A percentile compares a stretch with the other conserved stretches of the same genome.
Evolutionary conservation across 345 rosid species (phyloP).

Genomic region (Heritiera fomes): DNA sequence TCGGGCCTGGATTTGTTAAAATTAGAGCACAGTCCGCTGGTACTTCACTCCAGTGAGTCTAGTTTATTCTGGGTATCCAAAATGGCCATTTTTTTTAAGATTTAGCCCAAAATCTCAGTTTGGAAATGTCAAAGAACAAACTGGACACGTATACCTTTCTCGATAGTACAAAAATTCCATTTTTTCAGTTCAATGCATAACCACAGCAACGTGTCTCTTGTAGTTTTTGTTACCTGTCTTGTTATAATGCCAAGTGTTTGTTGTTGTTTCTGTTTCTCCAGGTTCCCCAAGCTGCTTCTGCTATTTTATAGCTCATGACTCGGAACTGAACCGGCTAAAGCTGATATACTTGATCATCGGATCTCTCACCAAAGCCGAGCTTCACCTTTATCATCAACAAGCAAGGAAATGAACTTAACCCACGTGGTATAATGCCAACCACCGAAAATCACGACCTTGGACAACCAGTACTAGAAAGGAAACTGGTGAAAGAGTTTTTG

Average conservation of each 20-base stretch:
- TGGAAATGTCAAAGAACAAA: background rate
- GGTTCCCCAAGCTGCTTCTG: background rate
- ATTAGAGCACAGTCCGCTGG: background rate
- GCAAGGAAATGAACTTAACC: background rate
- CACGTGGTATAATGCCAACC: background rate
- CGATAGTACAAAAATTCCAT: background rate
- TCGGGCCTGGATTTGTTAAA: background rate
- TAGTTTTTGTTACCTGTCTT: background rate
- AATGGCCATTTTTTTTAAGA: background rate
- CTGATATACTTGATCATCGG: background rate
- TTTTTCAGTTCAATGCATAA: background rate
- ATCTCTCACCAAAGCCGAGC: background rate
- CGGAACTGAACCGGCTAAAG: background rate
- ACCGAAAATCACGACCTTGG: slow-evolving; percentile 3
- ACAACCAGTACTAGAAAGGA: slow-evolving; percentile 4
- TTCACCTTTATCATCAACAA: background rate
- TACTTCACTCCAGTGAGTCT: background rate
- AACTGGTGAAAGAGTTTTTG: background rate
- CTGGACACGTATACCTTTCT: background rate
- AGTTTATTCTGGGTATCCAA: background rate
- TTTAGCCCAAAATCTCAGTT: background rate
- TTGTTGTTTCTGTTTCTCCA: background rate
- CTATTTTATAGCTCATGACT: background rate
- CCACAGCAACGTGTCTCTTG: slow-evolving; percentile 6
- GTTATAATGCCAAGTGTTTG: background rate